Evolutionary conservation across 805 yeast species (phyloP).

Genomic region (Komagataella pseudopastoris): DNA sequence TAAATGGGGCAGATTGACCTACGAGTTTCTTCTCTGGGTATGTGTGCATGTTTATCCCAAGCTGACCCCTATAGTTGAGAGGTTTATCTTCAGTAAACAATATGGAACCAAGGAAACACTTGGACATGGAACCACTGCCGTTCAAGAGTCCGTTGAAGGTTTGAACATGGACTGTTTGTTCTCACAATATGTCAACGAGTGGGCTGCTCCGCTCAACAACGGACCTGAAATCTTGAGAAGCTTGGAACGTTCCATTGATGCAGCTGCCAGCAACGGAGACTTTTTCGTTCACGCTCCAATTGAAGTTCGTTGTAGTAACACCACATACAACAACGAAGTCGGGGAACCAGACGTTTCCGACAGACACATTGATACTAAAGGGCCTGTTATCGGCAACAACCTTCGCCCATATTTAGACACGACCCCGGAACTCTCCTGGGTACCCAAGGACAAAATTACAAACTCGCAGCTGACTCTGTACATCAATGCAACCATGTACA

Average conservation of each 20-base stretch:
- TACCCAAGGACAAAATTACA: slow-evolving; percentile 36
- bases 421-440: slow-evolving; percentile 56
- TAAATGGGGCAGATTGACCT: slow-evolving; percentile 59
- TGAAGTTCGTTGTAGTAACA: slow-evolving; percentile 88
- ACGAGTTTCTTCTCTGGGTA: slow-evolving; percentile 68
- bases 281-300: slow-evolving; percentile 91
- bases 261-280: slow-evolving; percentile 45
- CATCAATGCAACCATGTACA: slow-evolving; percentile 88
- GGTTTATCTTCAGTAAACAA: slow-evolving; percentile 74
- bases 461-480: slow-evolving; percentile 75
- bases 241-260: slow-evolving; percentile 45
- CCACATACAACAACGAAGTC: slow-evolving; percentile 30
- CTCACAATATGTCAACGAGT: slow-evolving; percentile 88
- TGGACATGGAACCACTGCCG: slow-evolving; percentile 45
- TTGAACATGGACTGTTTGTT: slow-evolving; percentile 93
- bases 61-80: slow-evolving; percentile 75
- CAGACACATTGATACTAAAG: slow-evolving; percentile 43
- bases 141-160: slow-evolving; percentile 74
- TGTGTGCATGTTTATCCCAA: slow-evolving; percentile 63
- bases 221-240: slow-evolving; percentile 61
- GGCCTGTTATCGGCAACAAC: slow-evolving; percentile 78
- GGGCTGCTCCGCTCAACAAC: slow-evolving; percentile 82
- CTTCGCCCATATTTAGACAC: slow-evolving; percentile 72
- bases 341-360: slow-evolving; percentile 31
- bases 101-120: slow-evolving; percentile 64